These are phyloP conservation scores for Trichoderma gamsii DNA, from an alignment of 495 filamentous ascomycete genomes.

Conservation along the genomic window DNA sequence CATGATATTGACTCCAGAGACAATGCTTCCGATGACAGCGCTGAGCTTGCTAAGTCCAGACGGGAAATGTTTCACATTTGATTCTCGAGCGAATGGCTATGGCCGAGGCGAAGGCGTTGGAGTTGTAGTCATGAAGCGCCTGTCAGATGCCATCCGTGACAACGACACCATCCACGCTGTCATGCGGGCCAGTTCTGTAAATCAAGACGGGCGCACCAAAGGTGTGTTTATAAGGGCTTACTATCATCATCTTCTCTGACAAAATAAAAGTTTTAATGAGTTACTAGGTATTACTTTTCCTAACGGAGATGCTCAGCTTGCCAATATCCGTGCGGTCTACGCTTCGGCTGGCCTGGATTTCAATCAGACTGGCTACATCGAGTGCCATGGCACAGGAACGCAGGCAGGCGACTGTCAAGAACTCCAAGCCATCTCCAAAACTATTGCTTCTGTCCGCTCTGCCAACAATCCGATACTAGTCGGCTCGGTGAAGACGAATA, in stretches of 20 bases:
- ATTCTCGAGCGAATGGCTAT: conserved; percentile 41
- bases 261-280: background rate
- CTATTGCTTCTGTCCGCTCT: conserved; percentile 16
- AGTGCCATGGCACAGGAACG: conserved; percentile 46
- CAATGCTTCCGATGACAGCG: conserved; percentile 25
- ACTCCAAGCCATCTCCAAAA: conserved; percentile 18
- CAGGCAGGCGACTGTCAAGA: conserved; percentile 19
- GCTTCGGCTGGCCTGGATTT: conserved; percentile 34
- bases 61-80: conserved; percentile 29
- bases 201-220: conserved; percentile 43
- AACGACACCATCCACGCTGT: conserved; percentile 49
- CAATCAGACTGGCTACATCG: conserved; percentile 36
- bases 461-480: conserved; percentile 27
- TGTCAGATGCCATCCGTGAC: conserved; percentile 42
- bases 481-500: conserved; percentile 48
- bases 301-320: conserved; percentile 41
- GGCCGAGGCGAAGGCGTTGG: conserved; percentile 51
- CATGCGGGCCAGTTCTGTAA: conserved; percentile 44
- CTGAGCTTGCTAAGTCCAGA: conserved; percentile 25
- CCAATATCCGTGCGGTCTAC: conserved; percentile 42
- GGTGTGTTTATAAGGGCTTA: conserved; percentile 11
- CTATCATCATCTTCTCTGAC: background rate
- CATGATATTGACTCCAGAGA: conserved; percentile 27
- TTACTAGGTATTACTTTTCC: conserved; percentile 42
- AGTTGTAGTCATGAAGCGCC: conserved; percentile 46